Conservation (phyloP, 2,329 filamentous ascomycete genomes). For the Lomentospora prolificans region DNA sequence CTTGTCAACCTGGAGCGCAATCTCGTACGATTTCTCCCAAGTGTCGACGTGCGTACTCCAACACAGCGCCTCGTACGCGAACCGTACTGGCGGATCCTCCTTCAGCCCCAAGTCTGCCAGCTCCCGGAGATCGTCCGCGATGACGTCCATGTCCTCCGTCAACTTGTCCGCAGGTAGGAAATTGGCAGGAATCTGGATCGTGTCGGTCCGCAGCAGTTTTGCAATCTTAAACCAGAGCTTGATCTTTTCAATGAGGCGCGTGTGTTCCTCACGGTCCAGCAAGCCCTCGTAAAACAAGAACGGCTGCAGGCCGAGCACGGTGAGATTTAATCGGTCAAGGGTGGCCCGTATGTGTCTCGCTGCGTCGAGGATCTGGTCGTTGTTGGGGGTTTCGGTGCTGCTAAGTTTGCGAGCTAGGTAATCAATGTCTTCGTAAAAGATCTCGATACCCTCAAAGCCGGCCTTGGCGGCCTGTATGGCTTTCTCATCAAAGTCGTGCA, state of each 20-base stretch:
- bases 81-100: conserved; percentile 47
- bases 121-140: conserved; percentile 51
- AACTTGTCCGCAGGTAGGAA: conserved; percentile 45
- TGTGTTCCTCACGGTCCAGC: conserved; percentile 48
- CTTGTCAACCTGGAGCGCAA: conserved; percentile 54
- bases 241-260: conserved; percentile 49
- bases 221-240: conserved; percentile 61
- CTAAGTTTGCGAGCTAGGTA: conserved; percentile 42
- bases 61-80: conserved; percentile 64
- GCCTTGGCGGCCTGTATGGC: conserved; percentile 60
- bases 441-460: conserved; percentile 60
- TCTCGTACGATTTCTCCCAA: conserved; percentile 64
- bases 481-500: conserved; percentile 54
- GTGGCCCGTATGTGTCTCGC: conserved; percentile 46
- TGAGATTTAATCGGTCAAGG: conserved; percentile 43
- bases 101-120: conserved; percentile 57
- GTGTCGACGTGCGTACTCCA: conserved; percentile 62
- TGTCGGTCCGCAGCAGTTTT: conserved; percentile 53
- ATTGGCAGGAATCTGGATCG: conserved; percentile 65
- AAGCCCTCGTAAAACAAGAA: conserved; percentile 73
- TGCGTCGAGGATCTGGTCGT: conserved; percentile 39
- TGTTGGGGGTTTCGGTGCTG: conserved; percentile 25
- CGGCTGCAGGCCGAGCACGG: conserved; percentile 61
- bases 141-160: conserved; percentile 38
- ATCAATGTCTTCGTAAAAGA: conserved; percentile 68